These are phyloP conservation scores for Carex arenaria DNA, from an alignment of 202 grass and related monocot genomes.

Conservation along the genomic window DNA sequence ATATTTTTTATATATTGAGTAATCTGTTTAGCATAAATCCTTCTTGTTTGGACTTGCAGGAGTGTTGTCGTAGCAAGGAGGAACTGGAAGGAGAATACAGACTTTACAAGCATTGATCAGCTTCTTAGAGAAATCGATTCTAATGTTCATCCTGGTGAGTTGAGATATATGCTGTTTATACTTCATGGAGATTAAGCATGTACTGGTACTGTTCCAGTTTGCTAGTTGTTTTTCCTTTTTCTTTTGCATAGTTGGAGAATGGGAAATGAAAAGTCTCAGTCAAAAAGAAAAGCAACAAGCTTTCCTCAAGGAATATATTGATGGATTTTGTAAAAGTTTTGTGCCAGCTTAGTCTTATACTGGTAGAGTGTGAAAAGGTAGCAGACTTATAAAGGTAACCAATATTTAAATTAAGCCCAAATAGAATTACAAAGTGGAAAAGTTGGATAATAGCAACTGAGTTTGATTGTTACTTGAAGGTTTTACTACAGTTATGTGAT, in stretches of 20 bases:
- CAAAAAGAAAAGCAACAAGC: not conserved
- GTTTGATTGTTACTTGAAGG: not conserved
- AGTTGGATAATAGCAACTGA: not conserved
- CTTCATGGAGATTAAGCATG: not conserved
- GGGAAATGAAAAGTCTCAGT: not conserved
- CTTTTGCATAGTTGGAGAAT: not conserved
- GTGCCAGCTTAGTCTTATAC: not conserved
- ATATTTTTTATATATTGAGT: slow-evolving; percentile 22
- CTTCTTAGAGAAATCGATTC: slow-evolving; percentile 68
- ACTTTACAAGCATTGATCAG: slow-evolving; percentile 73
- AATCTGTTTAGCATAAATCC: slow-evolving; percentile 14
- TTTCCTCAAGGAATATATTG: not conserved
- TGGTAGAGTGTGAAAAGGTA: not conserved
- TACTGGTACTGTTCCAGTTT: not conserved
- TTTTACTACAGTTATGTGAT: not conserved
- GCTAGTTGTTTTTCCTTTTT: not conserved
- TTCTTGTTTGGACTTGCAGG: slow-evolving; percentile 34
- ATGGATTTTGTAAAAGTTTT: not conserved
- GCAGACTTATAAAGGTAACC: not conserved
- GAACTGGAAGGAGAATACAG: slow-evolving; percentile 66
- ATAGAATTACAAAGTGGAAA: not conserved
- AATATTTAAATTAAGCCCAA: not conserved
- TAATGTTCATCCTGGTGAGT: slow-evolving; percentile 65
- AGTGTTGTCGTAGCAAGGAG: slow-evolving; percentile 85
- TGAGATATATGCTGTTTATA: not conserved